Evolutionary conservation across 345 rosid genomes (phyloP), one percentile per base, ranked within the genome.

Genomic region (Euphorbia lathyris): DNA sequence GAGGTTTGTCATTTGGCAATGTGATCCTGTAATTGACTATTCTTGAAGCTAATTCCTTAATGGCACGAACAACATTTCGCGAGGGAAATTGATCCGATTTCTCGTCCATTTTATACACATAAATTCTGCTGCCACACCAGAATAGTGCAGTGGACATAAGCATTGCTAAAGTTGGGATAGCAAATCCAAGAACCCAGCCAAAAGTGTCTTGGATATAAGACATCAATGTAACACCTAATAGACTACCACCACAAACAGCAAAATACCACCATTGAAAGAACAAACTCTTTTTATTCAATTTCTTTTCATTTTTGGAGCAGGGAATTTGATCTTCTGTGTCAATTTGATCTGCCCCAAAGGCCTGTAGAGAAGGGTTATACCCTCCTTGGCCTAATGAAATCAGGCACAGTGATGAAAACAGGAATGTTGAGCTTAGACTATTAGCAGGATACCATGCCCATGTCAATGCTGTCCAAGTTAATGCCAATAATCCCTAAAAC

Each of bases 191-290:
- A 27, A 87, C 92, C 99, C 99, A 95, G 56, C 99, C 97, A 32
- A 86, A 77, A 22, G 89, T 90, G 65, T 95, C 99, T 78, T 92
- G 97, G 43, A 92, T 81, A 77, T 87, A 95, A 56, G 97, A 88
- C 93, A 92, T 81, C 34, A 92, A 63, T 5, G 88, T 88, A 75
- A 88, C 91, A 68, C 99, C 99, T 76, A 90, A 59, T 66, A 92
- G 92, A 80, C 96, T 90, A 40, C 99, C 97, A 58, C 80, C 81
- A 68, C 97, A 95, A 13, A 90, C 84, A 65, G 92, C 97, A 66
- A 92, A 92, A 68, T 95, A 95, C 97, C 97, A 88, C 86, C 92
- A 90, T n/a, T 88, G 97, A 74, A 95, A 95, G 72, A 92, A 92
- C 57, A 57, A 36, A 29, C 80, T 79, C 82, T 86, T 94, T 69